Conservation (phyloP, 2,329 filamentous ascomycete species). For the Ophiosphaerella herpotricha region DNA sequence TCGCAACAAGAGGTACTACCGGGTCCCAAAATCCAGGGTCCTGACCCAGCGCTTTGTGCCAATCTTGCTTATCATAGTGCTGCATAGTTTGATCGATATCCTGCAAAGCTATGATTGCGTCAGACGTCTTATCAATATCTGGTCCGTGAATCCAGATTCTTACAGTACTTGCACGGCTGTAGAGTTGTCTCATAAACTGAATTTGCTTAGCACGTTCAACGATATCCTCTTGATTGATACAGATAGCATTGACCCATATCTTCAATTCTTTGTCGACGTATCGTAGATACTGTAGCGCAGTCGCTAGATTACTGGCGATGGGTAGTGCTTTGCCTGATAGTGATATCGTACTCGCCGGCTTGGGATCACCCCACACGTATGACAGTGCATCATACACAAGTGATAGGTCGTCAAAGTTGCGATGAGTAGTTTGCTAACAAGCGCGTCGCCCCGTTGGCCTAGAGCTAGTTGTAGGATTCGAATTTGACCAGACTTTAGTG, state of each 20-base stretch:
- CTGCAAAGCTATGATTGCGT: slow-evolving; percentile 1
- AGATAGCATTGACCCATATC: slow-evolving; percentile 9
- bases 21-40: slow-evolving; percentile 5
- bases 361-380: slow-evolving; percentile 10
- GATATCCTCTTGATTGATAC: slow-evolving; percentile 6
- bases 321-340: background rate
- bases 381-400: slow-evolving; percentile 5
- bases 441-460: background rate
- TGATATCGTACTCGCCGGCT: background rate
- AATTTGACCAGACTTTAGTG: too few relatives aligned
- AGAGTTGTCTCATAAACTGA: slow-evolving; percentile 7
- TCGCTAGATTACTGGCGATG: slow-evolving; percentile 2
- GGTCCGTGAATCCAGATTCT: slow-evolving; percentile 8
- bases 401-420: background rate
- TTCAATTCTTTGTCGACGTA: background rate
- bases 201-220: slow-evolving; percentile 6
- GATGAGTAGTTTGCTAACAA: background rate
- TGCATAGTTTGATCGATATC: background rate
- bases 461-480: slow-evolving; percentile 1
- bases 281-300: slow-evolving; percentile 4
- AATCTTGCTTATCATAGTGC: background rate
- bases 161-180: slow-evolving; percentile 2
- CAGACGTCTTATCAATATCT: background rate
- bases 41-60: background rate
- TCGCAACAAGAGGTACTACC: background rate